These are phyloP conservation scores for Kazachstania taianensis DNA, from an alignment of 805 yeast species.

Conservation along the genomic window DNA sequence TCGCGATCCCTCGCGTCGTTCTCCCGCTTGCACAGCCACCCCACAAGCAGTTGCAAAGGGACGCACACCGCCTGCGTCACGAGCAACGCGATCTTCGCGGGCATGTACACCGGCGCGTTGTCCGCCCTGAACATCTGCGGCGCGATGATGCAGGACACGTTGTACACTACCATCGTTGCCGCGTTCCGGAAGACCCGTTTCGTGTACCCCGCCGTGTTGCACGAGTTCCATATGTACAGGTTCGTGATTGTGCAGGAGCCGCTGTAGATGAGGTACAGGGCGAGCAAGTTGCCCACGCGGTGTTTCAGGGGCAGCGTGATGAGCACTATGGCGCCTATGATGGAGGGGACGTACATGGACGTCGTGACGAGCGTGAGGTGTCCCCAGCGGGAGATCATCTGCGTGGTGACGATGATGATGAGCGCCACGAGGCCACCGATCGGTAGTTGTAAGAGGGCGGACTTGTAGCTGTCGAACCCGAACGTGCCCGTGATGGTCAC, in stretches of 20 bases:
- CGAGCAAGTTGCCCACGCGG: constrained; percentile 38
- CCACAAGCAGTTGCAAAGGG: constrained; percentile 35
- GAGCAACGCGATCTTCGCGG: constrained; percentile 49
- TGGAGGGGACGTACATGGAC: constrained; percentile 37
- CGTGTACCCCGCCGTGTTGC: constrained; percentile 54
- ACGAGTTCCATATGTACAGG: constrained; percentile 50
- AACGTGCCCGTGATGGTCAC: constrained; percentile 42
- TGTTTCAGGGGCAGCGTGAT: constrained; percentile 28
- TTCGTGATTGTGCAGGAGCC: constrained; percentile 49
- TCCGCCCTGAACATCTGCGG: constrained; percentile 50
- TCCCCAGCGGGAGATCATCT: constrained; percentile 30
- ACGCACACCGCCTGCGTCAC: constrained; percentile 39
- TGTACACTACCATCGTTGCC: constrained; percentile 47
- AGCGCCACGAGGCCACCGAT: constrained; percentile 42
- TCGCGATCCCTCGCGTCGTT: constrained; percentile 40
- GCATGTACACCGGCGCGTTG: constrained; percentile 42
- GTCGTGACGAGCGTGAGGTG: constrained; percentile 30
- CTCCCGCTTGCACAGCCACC: constrained; percentile 37
- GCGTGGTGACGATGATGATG: constrained; percentile 33
- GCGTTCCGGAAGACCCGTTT: constrained; percentile 46
- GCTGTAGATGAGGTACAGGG: constrained; percentile 43
- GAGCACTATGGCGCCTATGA: constrained; percentile 40
- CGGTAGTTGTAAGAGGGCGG: constrained; percentile 47
- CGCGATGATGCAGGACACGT: constrained; percentile 49
- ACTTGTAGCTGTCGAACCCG: constrained; percentile 36